These are phyloP conservation scores for Stentor coeruleus DNA, from an alignment of 73 alveolate genomes.

Conservation along the genomic window DNA sequence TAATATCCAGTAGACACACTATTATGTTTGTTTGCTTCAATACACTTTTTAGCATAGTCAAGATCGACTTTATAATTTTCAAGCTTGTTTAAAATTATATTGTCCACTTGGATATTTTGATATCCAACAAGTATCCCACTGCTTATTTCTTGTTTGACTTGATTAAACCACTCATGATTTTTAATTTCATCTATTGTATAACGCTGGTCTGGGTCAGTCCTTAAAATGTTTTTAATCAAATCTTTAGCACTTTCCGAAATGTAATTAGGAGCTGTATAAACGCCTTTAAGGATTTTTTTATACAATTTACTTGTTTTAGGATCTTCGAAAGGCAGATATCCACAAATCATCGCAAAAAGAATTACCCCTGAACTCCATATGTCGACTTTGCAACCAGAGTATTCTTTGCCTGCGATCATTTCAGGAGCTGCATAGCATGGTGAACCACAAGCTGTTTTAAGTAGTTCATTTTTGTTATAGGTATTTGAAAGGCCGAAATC, in stretches of 20 bases:
- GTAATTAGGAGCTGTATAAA: conserved; percentile 60
- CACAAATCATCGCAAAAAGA: conserved; percentile 95
- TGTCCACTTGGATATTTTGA: conserved; percentile 42
- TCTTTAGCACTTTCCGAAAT: conserved; percentile 61
- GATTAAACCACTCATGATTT: conserved; percentile 86
- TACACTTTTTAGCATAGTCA: conserved; percentile 46
- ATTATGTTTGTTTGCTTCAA: conserved; percentile 69
- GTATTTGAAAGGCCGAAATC: conserved; percentile 80
- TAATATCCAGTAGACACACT: conserved; percentile 64
- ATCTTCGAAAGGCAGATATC: conserved; percentile 97
- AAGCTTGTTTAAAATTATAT: conserved; percentile 34
- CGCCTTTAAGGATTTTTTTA: conserved; percentile 73
- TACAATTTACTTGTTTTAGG: conserved; percentile 73
- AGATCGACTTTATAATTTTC: conserved; percentile 26
- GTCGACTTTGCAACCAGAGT: conserved; percentile 89
- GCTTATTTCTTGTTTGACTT: conserved; percentile 35
- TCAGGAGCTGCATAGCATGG: conserved; percentile 99
- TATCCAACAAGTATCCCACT: conserved; percentile 56
- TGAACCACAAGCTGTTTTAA: conserved; percentile 97
- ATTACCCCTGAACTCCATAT: conserved; percentile 97
- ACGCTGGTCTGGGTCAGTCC: conserved; percentile 86
- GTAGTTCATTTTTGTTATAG: conserved; percentile 10
- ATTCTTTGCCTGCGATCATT: conserved; percentile 87
- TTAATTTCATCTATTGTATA: conserved; percentile 76
- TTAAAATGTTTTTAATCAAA: conserved; percentile 70